These are phyloP conservation scores for Calocera viscosa DNA, from an alignment of 768 basidiomycete genomes.

Conservation along the genomic window DNA sequence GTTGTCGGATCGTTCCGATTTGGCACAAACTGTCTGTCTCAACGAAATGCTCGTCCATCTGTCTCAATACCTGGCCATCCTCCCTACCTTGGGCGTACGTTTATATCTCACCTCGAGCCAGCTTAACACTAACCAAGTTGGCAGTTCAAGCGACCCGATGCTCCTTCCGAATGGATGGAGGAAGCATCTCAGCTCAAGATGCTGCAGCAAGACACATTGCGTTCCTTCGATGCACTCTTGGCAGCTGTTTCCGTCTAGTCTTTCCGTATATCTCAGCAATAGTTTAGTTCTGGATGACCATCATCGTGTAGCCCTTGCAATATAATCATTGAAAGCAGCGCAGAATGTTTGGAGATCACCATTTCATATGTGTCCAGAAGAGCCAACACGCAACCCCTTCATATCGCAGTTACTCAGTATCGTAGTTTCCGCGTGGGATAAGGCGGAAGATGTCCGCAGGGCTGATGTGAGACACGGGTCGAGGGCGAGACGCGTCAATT, in stretches of 20 bases:
- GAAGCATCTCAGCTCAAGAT: neutral
- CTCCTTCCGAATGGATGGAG: neutral
- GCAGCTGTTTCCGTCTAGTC: neutral
- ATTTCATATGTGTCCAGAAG: no score
- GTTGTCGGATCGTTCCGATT: neutral
- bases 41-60: constrained; percentile 6
- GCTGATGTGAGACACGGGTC: no score
- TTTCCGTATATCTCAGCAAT: neutral
- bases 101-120: neutral
- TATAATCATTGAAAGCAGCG: neutral
- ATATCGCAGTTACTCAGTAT: no score
- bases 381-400: no score
- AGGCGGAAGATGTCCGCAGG: no score
- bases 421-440: no score
- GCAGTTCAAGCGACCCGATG: neutral
- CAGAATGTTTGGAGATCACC: no score
- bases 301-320: neutral
- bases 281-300: neutral
- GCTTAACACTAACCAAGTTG: neutral
- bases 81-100: neutral
- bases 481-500: no score
- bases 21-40: neutral
- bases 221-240: neutral
- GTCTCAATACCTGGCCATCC: neutral
- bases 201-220: neutral